Percentiles rank a stretch among this genome's conserved stretches.
These are phyloP conservation scores for Fusarium tjaetaba DNA, from an alignment of 2,329 filamentous ascomycete genomes.

Conservation along the genomic window DNA sequence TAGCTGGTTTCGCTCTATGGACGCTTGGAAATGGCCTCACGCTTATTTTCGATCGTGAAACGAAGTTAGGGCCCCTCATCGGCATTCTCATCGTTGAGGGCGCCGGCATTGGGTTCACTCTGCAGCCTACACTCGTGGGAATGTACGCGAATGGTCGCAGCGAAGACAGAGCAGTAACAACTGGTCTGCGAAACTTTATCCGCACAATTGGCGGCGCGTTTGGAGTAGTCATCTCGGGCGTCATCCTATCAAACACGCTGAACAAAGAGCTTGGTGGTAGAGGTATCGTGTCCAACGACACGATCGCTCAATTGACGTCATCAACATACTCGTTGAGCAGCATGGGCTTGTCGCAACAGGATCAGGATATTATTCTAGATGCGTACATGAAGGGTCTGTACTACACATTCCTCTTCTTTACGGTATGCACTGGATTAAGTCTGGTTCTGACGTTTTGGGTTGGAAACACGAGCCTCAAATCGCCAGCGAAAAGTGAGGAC, in stretches of 20 bases:
- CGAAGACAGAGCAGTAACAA: neutral
- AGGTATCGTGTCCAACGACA: neutral
- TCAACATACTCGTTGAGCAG: neutral
- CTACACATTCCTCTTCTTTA: neutral
- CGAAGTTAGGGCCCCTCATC: neutral
- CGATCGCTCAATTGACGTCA: neutral
- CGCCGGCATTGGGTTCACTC: neutral
- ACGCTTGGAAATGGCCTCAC: neutral
- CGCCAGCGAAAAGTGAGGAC: rapidly evolving
- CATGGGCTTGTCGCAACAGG: neutral
- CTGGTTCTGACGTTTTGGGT: neutral
- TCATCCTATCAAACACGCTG: neutral
- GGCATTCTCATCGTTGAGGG: neutral
- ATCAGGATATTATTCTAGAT: neutral
- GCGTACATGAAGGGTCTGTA: neutral
- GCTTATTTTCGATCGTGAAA: neutral
- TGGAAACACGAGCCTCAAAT: slow-evolving; percentile 1
- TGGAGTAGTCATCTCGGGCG: neutral
- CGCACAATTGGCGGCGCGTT: slow-evolving; percentile 13
- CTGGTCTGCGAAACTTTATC: neutral
- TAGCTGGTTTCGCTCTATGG: neutral
- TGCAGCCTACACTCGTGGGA: neutral
- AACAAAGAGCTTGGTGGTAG: neutral
- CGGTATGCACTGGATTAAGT: neutral
- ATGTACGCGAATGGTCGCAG: neutral